These are phyloP conservation scores for Pseudofabraea citricarpa DNA, from an alignment of 2,329 filamentous ascomycete genomes.

Conservation along the genomic window DNA sequence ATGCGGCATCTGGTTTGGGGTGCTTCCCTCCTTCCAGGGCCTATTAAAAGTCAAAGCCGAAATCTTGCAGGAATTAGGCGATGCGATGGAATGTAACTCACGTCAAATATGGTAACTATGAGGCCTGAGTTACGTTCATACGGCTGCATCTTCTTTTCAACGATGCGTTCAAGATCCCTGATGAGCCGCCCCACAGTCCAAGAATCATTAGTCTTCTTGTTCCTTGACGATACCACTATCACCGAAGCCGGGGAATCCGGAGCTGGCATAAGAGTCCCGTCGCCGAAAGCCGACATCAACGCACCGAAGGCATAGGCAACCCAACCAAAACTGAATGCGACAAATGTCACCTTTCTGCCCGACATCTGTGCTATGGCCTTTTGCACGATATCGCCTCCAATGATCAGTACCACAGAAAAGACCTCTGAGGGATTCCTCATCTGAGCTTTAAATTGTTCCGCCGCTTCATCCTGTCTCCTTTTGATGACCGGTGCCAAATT, in stretches of 20 bases:
- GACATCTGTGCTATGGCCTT: conserved; percentile 28
- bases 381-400: conserved; percentile 30
- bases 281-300: conserved; percentile 22
- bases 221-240: conserved; percentile 32
- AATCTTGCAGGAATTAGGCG: too few relatives aligned
- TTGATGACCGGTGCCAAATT: too few relatives aligned
- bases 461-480: too few relatives aligned
- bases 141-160: conserved; percentile 5
- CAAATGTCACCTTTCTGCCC: conserved; percentile 23
- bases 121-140: not conserved
- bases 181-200: conserved; percentile 40
- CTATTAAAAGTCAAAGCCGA: not conserved
- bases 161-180: conserved; percentile 34
- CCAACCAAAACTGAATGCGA: conserved; percentile 30
- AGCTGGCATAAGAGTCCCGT: conserved; percentile 27
- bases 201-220: conserved; percentile 31
- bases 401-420: conserved; percentile 29
- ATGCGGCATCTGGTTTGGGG: conserved; percentile 1
- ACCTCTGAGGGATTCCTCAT: conserved; percentile 19
- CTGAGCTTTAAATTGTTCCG: too few relatives aligned
- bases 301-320: conserved; percentile 20
- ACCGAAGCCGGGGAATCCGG: conserved; percentile 30
- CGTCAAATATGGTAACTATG: not conserved
- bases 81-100: not conserved
- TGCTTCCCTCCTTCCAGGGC: not conserved